A percentile compares a stretch with the other conserved stretches of the same genome.
These are phyloP conservation scores for Epichloe sibirici DNA, from an alignment of 2,329 filamentous ascomycete genomes.

Conservation along the genomic window DNA sequence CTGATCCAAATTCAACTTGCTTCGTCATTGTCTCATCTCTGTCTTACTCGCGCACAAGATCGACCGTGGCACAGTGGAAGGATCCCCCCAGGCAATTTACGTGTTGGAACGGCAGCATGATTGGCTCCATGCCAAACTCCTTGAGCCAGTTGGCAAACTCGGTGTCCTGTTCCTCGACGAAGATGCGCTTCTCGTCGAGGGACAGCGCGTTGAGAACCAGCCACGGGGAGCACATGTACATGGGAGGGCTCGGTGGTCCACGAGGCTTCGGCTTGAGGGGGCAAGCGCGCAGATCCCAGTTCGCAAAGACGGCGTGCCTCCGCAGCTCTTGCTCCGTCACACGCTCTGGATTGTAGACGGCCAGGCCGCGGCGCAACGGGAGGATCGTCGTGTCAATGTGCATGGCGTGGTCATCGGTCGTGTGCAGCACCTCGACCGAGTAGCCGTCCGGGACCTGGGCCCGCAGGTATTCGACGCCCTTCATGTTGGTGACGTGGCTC, in stretches of 20 bases:
- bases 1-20: neutral
- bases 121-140: slow-evolving; percentile 9
- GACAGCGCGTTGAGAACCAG: slow-evolving; percentile 16
- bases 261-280: slow-evolving; percentile 10
- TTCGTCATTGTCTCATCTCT: neutral
- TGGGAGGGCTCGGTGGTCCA: slow-evolving; percentile 8
- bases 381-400: slow-evolving; percentile 21
- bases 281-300: slow-evolving; percentile 17
- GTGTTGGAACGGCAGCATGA: slow-evolving; percentile 16
- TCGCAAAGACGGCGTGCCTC: slow-evolving; percentile 12
- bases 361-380: slow-evolving; percentile 15
- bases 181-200: slow-evolving; percentile 14
- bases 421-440: slow-evolving; percentile 16
- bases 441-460: slow-evolving; percentile 15
- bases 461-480: slow-evolving; percentile 19
- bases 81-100: slow-evolving; percentile 22
- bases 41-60: slow-evolving; percentile 5
- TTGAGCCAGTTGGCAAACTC: slow-evolving; percentile 10
- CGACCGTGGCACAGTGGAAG: slow-evolving; percentile 19
- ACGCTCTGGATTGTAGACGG: slow-evolving; percentile 16
- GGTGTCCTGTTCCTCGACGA: slow-evolving; percentile 16
- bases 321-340: slow-evolving; percentile 14
- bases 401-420: slow-evolving; percentile 17
- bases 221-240: slow-evolving; percentile 18
- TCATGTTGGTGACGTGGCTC: slow-evolving; percentile 21